Percentiles rank a stretch among this genome's conserved stretches.
Evolutionary conservation across 2,329 filamentous ascomycete species (phyloP).

Genomic region (Pseudocercospora macadamiae): DNA sequence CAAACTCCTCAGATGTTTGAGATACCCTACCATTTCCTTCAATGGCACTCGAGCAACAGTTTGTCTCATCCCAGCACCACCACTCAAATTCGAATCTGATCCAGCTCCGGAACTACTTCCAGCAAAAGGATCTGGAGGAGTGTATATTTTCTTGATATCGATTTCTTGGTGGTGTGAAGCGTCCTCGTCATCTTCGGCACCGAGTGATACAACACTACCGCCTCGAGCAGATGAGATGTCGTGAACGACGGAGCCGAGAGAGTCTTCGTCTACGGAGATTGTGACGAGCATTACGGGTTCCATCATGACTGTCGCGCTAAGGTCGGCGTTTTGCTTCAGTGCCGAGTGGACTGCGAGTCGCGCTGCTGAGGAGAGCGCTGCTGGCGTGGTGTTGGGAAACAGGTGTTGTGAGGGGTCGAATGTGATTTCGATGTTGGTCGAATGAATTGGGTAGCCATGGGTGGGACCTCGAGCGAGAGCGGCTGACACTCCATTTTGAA

Average conservation of each 20-base stretch:
- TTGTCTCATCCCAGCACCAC: slow-evolving; percentile 41
- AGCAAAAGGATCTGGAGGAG: slow-evolving; percentile 81
- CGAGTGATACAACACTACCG: slow-evolving; percentile 72
- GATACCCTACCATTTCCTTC: slow-evolving; percentile 95
- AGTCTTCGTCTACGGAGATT: slow-evolving; percentile 81
- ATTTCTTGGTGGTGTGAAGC: slow-evolving; percentile 47
- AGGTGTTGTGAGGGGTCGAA: slow-evolving; percentile 68
- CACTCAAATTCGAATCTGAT: slow-evolving; percentile 21
- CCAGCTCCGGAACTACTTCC: slow-evolving; percentile 22
- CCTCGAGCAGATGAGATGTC: slow-evolving; percentile 75
- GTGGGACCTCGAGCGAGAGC: slow-evolving; percentile 83
- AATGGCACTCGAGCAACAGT: slow-evolving; percentile 88
- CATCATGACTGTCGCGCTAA: slow-evolving; percentile 66
- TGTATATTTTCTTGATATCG: slow-evolving; percentile 76
- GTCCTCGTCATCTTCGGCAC: slow-evolving; percentile 38
- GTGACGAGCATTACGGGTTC: slow-evolving; percentile 92
- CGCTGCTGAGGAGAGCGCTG: slow-evolving; percentile 68
- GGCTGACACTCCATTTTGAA: slow-evolving; percentile 79
- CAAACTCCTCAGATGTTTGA: slow-evolving; percentile 84
- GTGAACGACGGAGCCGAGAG: slow-evolving; percentile 80
- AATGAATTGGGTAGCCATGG: slow-evolving; percentile 78
- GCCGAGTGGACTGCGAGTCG: slow-evolving; percentile 70
- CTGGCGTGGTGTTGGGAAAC: slow-evolving; percentile 68
- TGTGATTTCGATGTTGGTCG: slow-evolving; percentile 69
- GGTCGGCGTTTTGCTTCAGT: slow-evolving; percentile 62